Evolutionary conservation across 306 rosid species (phyloP), one percentile per base, ranked within the genome.

Genomic region (Mimosa pudica): DNA sequence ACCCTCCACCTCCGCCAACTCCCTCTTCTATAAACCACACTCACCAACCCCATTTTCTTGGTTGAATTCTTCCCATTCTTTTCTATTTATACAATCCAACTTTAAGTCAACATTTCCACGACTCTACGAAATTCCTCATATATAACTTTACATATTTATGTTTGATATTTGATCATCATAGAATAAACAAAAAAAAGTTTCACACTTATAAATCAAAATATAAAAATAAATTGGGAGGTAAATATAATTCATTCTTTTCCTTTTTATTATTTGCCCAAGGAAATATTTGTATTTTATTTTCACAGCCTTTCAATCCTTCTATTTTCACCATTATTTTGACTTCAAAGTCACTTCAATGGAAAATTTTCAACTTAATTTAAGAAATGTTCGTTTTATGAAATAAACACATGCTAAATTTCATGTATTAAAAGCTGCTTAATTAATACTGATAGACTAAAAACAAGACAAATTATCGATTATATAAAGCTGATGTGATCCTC

Each of bases 21-120:
- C 38, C 38, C 42, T 38, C 42, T 5, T 0, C 0, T 10, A 45
- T 33, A 70, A 75, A 76, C 81, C 67, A 14, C 46, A 24, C 74
- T 73, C 83, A 63, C 77, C 81, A 70, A 76, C 84, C 10, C 74
- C 32, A 7, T 12, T 49, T 48, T 51, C n/a, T 14, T 14, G 20
- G 7, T 52, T 14, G 18, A 52, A 52, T 13, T 13, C 16, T 52
- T 52, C 58, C 2, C 1, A 55, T 52, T 52, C 20, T 52, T 55
- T 7, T n/a, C 7, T 16, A 52, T 55, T 16, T 55, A 55, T 55
- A 8, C 61, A 51, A 52, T 55, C 30, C 61, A 51, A 52, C 6
- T 17, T n/a, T 7, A 17, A 57, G 32, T 54, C 61, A 57, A 57
- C 32, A 7, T 1, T n/a, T 55, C 7, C 61, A 17, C 6, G 30